Base-by-base conservation (phyloP, 371 early-diverging fungal genomes). In the Mucor racemosus region DNA sequence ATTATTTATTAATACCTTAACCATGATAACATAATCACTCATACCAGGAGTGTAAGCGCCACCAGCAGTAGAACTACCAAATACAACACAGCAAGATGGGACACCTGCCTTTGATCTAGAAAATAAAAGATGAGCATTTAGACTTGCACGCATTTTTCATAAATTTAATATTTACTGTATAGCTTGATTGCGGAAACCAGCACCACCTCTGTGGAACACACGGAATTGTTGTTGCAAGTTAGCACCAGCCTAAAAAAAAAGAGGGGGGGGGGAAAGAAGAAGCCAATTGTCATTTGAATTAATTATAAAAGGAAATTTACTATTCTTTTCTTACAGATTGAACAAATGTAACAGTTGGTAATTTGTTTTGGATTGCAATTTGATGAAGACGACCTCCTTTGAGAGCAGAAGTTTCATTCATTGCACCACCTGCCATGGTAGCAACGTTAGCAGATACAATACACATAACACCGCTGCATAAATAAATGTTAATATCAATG, bases 41-140 rank as follows among this genome's bases (percentile, higher is more conserved):
- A 92, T 88, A 53, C 88, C 90, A 36, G 91, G 90, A 41, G 84
- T 80, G 64, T 92, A 92, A 8, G 92, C 92, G 40, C 92, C 92
- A 35, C 92, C 92, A 6, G 92, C 92, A 4, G 92, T 92, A n/a
- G 91, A 86, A 44, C 85, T 90, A 40, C 92, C 92, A 76, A 92
- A 90, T 7, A 91, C 91, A 13, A 92, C 84, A 54, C 86, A 84
- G 55, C 83, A 88, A 0, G 90, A 86, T 6, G 92, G 92, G 13
- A 92, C 76, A 44, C 85, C 87, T 8, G 81, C 78, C 65, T 91
- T 92, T 54, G 90, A 89, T 72, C 92, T 91, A 68, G 39, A n/a
- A n/a, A n/a, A n/a, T n/a, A 56, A 41, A 5, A 48, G 19, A 10
- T 17, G 11, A 39, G 8, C 8, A 13, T 53, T 38, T 7, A 7